A percentile compares a stretch with the other conserved stretches of the same genome.
Evolutionary conservation across 768 basidiomycete species (phyloP).

Genomic region (Macrocybe gigantea): DNA sequence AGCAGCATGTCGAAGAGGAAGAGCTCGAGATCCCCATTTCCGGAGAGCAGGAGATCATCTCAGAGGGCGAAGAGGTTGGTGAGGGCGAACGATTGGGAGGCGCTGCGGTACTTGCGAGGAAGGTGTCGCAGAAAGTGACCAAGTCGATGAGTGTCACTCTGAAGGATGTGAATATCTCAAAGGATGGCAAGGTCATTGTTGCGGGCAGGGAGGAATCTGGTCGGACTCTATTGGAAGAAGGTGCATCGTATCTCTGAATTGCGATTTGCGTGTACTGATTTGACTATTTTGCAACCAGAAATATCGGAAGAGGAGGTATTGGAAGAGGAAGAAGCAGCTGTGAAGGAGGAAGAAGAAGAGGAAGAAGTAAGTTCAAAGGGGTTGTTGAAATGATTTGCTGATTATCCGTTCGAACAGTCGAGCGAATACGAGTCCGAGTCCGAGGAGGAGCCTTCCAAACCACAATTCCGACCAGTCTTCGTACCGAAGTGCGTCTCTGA

Average conservation of each 20-base stretch:
- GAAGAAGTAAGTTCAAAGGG: slow-evolving; percentile 38
- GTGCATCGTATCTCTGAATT: slow-evolving; percentile 28
- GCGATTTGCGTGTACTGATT: slow-evolving; percentile 7
- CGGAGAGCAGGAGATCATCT: slow-evolving; percentile 48
- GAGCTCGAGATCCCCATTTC: slow-evolving; percentile 58
- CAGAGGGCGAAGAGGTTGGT: slow-evolving; percentile 39
- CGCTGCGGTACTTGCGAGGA: slow-evolving; percentile 7
- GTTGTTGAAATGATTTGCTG: slow-evolving; percentile 5
- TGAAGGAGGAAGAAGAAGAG: slow-evolving; percentile 8
- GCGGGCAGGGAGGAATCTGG: slow-evolving; percentile 77
- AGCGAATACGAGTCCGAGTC: slow-evolving; percentile 84
- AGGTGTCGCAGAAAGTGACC: slow-evolving; percentile 18
- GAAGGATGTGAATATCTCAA: slow-evolving; percentile 76
- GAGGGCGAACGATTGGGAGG: slow-evolving; percentile 34
- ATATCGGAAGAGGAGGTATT: slow-evolving; percentile 49
- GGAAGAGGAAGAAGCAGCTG: slow-evolving; percentile 18
- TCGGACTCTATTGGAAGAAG: slow-evolving; percentile 56
- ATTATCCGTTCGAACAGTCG: slow-evolving; percentile 41
- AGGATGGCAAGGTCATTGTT: slow-evolving; percentile 74
- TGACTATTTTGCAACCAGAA: slow-evolving; percentile 24
- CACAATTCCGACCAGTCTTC: slow-evolving; percentile 88
- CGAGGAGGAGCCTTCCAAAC: slow-evolving; percentile 68
- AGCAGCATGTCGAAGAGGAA: slow-evolving; percentile 23
- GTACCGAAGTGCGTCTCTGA: slow-evolving; percentile 73
- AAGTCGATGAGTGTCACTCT: slow-evolving; percentile 70